These are phyloP conservation scores for Cyphellophora attinorum DNA, from an alignment of 2,329 filamentous ascomycete species.

Conservation along the genomic window DNA sequence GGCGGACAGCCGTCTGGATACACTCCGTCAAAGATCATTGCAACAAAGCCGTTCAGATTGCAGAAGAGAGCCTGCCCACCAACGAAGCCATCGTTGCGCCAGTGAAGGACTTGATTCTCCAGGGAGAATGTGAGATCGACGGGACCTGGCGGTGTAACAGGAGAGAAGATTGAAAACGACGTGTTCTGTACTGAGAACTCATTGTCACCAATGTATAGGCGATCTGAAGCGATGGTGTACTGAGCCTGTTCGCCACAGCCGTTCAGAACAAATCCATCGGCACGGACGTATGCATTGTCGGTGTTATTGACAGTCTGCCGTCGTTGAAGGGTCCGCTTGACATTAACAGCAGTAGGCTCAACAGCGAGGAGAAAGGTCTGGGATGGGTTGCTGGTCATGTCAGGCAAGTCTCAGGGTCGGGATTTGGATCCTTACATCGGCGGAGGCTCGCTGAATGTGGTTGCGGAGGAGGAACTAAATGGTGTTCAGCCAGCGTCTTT, in stretches of 20 bases:
- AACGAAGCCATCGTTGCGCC: neutral
- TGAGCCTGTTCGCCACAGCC: neutral
- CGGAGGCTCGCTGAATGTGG: too few species aligned
- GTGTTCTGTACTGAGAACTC: neutral
- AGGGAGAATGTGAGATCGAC: neutral
- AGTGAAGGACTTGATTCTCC: neutral
- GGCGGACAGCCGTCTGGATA: constrained; percentile 1
- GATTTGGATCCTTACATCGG: too few species aligned
- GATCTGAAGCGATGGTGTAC: neutral
- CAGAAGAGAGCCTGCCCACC: constrained; percentile 2
- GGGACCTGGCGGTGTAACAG: neutral
- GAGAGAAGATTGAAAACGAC: neutral
- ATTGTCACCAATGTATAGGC: neutral
- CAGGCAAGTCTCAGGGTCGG: too few species aligned
- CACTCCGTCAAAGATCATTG: constrained; percentile 1
- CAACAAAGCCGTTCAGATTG: neutral
- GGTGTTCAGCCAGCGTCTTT: too few species aligned
- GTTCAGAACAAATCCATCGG: neutral
- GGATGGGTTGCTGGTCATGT: neutral
- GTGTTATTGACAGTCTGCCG: neutral
- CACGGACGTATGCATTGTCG: neutral
- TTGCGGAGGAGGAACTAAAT: too few species aligned
- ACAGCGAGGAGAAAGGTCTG: neutral
- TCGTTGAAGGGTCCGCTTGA: neutral
- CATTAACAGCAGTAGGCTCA: neutral